Conservation (phyloP, 352 stramenopile species). For the Globisporangium mamillatum region DNA sequence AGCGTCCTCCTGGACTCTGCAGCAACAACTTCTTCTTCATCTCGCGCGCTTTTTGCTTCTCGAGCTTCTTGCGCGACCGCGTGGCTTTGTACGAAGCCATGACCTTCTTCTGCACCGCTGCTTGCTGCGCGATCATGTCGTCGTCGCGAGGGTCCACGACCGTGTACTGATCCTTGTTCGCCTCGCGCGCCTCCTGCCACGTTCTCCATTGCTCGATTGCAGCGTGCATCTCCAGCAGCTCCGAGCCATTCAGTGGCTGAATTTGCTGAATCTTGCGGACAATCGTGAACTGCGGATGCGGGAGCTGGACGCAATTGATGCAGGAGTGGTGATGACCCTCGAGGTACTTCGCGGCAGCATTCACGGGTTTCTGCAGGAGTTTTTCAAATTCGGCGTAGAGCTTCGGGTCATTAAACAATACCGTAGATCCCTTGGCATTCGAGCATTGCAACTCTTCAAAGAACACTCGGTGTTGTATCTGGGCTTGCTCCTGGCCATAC, state of each 20-base stretch:
- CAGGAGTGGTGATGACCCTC: constrained; percentile 11
- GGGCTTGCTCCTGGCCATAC: constrained; percentile 9
- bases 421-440: background rate
- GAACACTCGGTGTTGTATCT: constrained; percentile 11
- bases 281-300: constrained; percentile 34
- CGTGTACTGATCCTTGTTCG: constrained; percentile 65
- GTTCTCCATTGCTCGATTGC: constrained; percentile 39
- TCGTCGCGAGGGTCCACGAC: constrained; percentile 54
- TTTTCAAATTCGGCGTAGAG: constrained; percentile 32
- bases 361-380: constrained; percentile 35
- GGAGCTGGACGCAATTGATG: constrained; percentile 10
- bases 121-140: constrained; percentile 47
- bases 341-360: constrained; percentile 45
- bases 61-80: constrained; percentile 55
- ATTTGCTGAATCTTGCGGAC: constrained; percentile 50
- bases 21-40: constrained; percentile 24
- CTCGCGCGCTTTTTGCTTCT: constrained; percentile 55
- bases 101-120: constrained; percentile 63
- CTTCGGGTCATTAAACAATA: constrained; percentile 40
- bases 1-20: constrained; percentile 10
- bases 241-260: constrained; percentile 28
- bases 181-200: constrained; percentile 52
- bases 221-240: constrained; percentile 37
- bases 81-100: constrained; percentile 63
- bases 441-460: constrained; percentile 10